Evolutionary conservation across 2,329 filamentous ascomycete genomes (phyloP).

Genomic region (Penicillium oxalicum): DNA sequence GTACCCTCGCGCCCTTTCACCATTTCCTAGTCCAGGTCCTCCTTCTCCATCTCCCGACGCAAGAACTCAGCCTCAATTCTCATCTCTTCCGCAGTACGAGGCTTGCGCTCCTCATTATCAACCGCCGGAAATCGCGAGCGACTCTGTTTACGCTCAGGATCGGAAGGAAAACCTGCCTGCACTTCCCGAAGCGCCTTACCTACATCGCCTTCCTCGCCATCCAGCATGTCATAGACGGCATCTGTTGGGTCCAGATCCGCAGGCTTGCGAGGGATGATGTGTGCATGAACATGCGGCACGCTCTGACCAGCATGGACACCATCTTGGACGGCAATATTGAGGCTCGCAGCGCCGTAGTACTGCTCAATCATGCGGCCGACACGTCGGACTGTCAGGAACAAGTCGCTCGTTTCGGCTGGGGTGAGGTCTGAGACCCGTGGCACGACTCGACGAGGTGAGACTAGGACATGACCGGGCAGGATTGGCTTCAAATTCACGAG

Average conservation of each 20-base stretch:
- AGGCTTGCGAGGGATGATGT: slow-evolving; percentile 70
- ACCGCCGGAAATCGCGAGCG: slow-evolving; percentile 61
- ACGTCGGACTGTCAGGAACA: slow-evolving; percentile 80
- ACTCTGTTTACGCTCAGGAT: slow-evolving; percentile 38
- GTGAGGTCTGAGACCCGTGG: slow-evolving; percentile 71
- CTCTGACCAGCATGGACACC: slow-evolving; percentile 86
- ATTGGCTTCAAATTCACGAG: slow-evolving; percentile 95
- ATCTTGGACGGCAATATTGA: slow-evolving; percentile 95
- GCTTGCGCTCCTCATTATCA: slow-evolving; percentile 63
- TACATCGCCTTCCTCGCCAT: slow-evolving; percentile 78
- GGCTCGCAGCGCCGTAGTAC: slow-evolving; percentile 60
- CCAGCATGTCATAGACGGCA: slow-evolving; percentile 75
- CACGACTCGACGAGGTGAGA: slow-evolving; percentile 67
- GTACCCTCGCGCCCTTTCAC: neutral
- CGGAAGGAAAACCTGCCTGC: slow-evolving; percentile 15
- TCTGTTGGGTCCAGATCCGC: slow-evolving; percentile 60
- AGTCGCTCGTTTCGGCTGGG: slow-evolving; percentile 66
- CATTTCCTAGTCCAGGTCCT: slow-evolving; percentile 26
- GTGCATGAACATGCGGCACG: slow-evolving; percentile 86
- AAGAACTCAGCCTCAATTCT: slow-evolving; percentile 66
- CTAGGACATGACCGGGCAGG: slow-evolving; percentile 84
- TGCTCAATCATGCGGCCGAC: slow-evolving; percentile 69
- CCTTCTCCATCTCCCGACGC: slow-evolving; percentile 31
- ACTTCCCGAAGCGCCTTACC: slow-evolving; percentile 62
- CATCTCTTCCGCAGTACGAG: slow-evolving; percentile 72